A percentile compares a stretch with the other conserved stretches of the same genome.
Conservation (phyloP, 2,329 filamentous ascomycete genomes). For the Alternaria sp. region DNA sequence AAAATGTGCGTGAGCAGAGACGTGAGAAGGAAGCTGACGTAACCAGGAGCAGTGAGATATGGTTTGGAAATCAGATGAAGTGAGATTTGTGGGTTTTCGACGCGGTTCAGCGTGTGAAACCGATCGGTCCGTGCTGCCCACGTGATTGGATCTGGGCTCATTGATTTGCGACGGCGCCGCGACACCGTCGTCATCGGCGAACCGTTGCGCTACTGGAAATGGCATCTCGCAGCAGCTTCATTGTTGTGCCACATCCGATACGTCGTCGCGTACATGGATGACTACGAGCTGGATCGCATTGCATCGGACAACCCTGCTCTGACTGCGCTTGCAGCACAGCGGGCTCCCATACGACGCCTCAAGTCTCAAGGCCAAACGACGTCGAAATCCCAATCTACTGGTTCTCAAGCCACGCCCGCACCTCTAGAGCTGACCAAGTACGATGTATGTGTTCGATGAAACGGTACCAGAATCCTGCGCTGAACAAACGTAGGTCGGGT, state of each 20-base stretch:
- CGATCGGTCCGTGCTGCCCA: slow-evolving; percentile 18
- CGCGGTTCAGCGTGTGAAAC: slow-evolving; percentile 15
- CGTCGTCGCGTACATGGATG: slow-evolving; percentile 34
- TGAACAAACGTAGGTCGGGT: slow-evolving; percentile 36
- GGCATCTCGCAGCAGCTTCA: background rate
- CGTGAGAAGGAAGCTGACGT: background rate
- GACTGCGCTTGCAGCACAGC: slow-evolving; percentile 32
- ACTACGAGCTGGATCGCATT: slow-evolving; percentile 38
- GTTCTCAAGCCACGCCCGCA: slow-evolving; percentile 1
- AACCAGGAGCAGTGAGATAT: background rate
- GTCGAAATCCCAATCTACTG: slow-evolving; percentile 8
- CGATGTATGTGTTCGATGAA: slow-evolving; percentile 27
- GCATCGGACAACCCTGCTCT: slow-evolving; percentile 41
- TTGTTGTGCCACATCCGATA: background rate
- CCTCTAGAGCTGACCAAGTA: slow-evolving; percentile 33
- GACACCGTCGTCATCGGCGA: slow-evolving; percentile 2
- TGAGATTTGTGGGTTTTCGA: slow-evolving; percentile 6
- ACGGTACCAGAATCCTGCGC: background rate
- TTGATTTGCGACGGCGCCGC: slow-evolving; percentile 12
- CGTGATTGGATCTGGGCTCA: slow-evolving; percentile 14
- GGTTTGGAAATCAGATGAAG: slow-evolving; percentile 2
- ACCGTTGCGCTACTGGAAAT: background rate
- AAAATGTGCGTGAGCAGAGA: background rate
- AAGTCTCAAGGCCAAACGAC: slow-evolving; percentile 20
- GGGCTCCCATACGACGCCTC: slow-evolving; percentile 22